Evolutionary conservation across 2,329 filamentous ascomycete species (phyloP).

Genomic region (Cercospora nicotianae): DNA sequence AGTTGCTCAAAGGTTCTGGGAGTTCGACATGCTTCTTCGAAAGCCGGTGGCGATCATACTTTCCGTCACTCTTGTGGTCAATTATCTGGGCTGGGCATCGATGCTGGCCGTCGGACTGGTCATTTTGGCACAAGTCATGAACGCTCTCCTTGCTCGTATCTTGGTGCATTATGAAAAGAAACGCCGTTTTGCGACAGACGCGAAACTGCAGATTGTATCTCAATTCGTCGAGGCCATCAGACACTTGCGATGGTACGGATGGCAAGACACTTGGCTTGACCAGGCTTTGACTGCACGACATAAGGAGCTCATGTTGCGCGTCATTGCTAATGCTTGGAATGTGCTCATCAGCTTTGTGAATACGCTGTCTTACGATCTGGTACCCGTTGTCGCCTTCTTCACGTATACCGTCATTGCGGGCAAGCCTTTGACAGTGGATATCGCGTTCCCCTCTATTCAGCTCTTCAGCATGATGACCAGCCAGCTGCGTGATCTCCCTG

Average conservation of each 20-base stretch:
- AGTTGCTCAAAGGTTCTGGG: conserved; percentile 80
- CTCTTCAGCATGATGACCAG: conserved; percentile 74
- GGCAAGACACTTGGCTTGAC: conserved; percentile 73
- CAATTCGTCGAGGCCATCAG: conserved; percentile 86
- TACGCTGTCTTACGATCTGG: conserved; percentile 68
- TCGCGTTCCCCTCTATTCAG: conserved; percentile 83
- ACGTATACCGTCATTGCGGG: conserved; percentile 74
- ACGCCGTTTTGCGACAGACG: conserved; percentile 72
- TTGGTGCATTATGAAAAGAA: conserved; percentile 68
- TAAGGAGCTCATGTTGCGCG: conserved; percentile 64
- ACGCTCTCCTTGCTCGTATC: conserved; percentile 64
- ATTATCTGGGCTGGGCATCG: conserved; percentile 76
- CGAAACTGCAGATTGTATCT: conserved; percentile 74
- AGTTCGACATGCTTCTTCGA: conserved; percentile 72
- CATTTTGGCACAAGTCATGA: conserved; percentile 64
- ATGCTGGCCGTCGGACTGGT: conserved; percentile 66
- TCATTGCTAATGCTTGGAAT: conserved; percentile 64
- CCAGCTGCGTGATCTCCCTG: conserved; percentile 72
- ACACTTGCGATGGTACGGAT: conserved; percentile 78
- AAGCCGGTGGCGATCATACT: conserved; percentile 76
- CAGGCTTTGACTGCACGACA: conserved; percentile 68
- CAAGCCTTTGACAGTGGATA: conserved; percentile 69
- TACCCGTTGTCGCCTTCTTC: conserved; percentile 78
- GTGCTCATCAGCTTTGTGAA: conserved; percentile 68
- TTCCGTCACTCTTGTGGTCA: conserved; percentile 71